phyloP scores from a whole-genome alignment of 2,329 filamentous ascomycete species.

The Cadophora sp. region DNA sequence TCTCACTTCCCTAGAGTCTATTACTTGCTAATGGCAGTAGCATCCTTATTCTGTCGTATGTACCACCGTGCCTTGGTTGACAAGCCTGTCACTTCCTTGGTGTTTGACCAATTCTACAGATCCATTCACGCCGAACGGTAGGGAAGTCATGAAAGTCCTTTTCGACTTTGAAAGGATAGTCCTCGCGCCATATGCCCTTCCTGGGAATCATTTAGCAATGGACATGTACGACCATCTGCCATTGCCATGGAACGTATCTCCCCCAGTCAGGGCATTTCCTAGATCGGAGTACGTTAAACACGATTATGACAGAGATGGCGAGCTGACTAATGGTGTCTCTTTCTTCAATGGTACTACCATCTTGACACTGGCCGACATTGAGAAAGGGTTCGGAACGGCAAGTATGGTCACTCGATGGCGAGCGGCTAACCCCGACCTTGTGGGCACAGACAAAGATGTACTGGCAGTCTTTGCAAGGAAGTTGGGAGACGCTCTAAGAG shows the following conservation, averaged over 20 bases:
- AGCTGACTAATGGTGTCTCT: conserved; percentile 36
- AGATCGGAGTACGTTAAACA: conserved; percentile 44
- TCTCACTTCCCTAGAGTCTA: conserved; percentile 5
- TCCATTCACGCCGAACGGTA: conserved; percentile 47
- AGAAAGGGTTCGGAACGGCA: conserved; percentile 43
- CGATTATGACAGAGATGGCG: conserved; percentile 47
- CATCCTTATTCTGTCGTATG: conserved; percentile 32
- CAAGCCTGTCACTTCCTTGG: neutral
- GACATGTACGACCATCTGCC: conserved; percentile 49
- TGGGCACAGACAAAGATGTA: conserved; percentile 47
- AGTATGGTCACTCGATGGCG: conserved; percentile 50
- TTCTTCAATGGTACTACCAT: conserved; percentile 40
- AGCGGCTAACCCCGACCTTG: conserved; percentile 46
- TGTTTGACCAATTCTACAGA: conserved; percentile 32
- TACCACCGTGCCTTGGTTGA: conserved; percentile 22
- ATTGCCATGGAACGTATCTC: conserved; percentile 52
- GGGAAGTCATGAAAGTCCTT: conserved; percentile 47
- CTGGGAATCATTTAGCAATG: conserved; percentile 47
- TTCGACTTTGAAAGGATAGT: conserved; percentile 46
- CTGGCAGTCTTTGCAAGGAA: conserved; percentile 36
- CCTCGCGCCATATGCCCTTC: conserved; percentile 47
- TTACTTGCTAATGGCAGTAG: conserved; percentile 18
- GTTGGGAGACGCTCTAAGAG: conserved; percentile 28
- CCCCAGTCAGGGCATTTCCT: conserved; percentile 43
- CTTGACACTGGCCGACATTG: conserved; percentile 32